Evolutionary conservation across 805 yeast genomes (phyloP), one percentile per base, ranked within the genome.

Genomic region (Candida broadrunensis): DNA sequence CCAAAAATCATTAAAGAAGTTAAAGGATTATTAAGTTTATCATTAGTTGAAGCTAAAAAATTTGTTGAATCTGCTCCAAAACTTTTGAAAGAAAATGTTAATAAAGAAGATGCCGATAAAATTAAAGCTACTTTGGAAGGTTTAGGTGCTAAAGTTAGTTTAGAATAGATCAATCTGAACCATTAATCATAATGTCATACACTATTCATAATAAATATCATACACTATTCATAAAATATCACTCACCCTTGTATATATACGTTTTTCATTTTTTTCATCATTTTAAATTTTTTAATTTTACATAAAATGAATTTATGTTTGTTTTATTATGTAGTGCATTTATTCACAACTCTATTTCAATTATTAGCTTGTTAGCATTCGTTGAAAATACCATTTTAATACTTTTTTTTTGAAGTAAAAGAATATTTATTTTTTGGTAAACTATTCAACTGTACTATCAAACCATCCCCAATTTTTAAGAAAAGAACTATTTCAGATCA

Each of bases 1-100:
- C 96, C 99, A 45, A 93, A 93, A 84, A 81, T 93, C 65, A 93
- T 93, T 64, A 93, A 93, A 75, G 99, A 93, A 72, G 95, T 93
- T 55, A 93, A 93, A 75, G 77, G 85, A 46, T 73, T 91, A 60
- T 77, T 93, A 58, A 97, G 97, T 13, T 76, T 93, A 56, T 88
- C 96, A 5, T 77, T 93, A 54, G 99, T 93, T 46, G 98, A 93
- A 64, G 87, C 97, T 47, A 93, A 93, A 82, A 93, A 93, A 73
- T 87, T 93, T 52, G 99, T 93, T 43, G 99, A 93, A 75, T 71
- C 88, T 56, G 98, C 99, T 47, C 99, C 99, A 55, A 93, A 93
- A 77, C 75, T 86, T 35, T 75, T 93, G 66, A 93, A 93, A 74
- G 99, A 93, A 56, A 88, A 89, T 56, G 89, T 93, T 46, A 84